Evolutionary conservation across 2,329 filamentous ascomycete species (phyloP).

Genomic region (Knufia fluminis): DNA sequence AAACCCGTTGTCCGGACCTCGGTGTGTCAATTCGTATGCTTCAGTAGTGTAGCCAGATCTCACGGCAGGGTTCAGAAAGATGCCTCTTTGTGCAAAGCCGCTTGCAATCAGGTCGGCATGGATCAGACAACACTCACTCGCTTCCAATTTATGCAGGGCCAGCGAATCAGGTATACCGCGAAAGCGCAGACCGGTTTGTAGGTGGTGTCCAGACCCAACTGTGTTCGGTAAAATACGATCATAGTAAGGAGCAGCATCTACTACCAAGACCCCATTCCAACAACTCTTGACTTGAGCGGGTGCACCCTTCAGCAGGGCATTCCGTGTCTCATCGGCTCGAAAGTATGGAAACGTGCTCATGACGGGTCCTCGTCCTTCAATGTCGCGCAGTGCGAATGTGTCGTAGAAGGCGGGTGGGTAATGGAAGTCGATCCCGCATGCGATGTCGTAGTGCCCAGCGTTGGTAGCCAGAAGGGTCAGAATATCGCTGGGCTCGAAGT

Average conservation of each 20-base stretch:
- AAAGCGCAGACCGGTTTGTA: slow-evolving; percentile 43
- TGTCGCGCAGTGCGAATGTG: slow-evolving; percentile 61
- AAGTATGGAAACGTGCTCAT: slow-evolving; percentile 63
- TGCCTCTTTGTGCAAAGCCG: slow-evolving; percentile 21
- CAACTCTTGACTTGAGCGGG: slow-evolving; percentile 54
- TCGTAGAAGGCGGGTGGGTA: slow-evolving; percentile 61
- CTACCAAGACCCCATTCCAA: slow-evolving; percentile 53
- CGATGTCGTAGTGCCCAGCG: slow-evolving; percentile 51
- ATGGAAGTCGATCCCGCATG: slow-evolving; percentile 60
- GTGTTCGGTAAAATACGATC: slow-evolving; percentile 11
- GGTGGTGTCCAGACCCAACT: not conserved
- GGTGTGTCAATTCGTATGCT: slow-evolving; percentile 34
- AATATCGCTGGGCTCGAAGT: slow-evolving; percentile 44
- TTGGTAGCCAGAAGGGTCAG: slow-evolving; percentile 51
- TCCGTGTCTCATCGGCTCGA: slow-evolving; percentile 36
- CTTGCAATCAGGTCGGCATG: slow-evolving; percentile 32
- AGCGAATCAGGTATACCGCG: slow-evolving; percentile 56
- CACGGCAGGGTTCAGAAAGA: slow-evolving; percentile 34
- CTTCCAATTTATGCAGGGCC: slow-evolving; percentile 49
- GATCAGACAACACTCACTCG: slow-evolving; percentile 65
- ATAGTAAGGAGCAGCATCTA: slow-evolving; percentile 48
- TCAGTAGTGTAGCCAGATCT: slow-evolving; percentile 31
- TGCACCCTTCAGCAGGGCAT: slow-evolving; percentile 43
- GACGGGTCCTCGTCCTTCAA: slow-evolving; percentile 53
- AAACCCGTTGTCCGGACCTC: slow-evolving; percentile 31